Conservation (phyloP, 164 flowering plant species). For the Hamamelis virginiana region DNA sequence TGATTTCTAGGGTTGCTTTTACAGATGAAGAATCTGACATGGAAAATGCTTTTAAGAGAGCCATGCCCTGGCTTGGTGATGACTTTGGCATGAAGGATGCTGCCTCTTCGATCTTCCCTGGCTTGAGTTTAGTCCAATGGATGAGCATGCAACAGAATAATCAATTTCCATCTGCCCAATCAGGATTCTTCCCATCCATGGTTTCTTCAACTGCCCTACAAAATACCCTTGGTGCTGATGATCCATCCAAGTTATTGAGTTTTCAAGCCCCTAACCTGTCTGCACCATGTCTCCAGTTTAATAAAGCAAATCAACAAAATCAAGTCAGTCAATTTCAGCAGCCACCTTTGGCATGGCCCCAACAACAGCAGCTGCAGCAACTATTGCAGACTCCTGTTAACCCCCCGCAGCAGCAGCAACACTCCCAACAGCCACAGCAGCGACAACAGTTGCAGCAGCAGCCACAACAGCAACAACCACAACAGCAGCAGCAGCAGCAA, state of each 20-base stretch:
- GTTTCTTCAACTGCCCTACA: conserved; percentile 49
- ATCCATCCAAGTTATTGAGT: conserved; percentile 74
- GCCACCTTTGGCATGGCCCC: conserved; percentile 49
- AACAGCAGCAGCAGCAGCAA: conserved; percentile 20
- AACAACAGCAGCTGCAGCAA: conserved; percentile 60
- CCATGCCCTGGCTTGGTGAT: conserved; percentile 95
- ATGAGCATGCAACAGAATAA: conserved; percentile 93
- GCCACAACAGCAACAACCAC: conserved; percentile 35
- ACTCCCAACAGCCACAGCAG: conserved; percentile 25
- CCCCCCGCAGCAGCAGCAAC: conserved; percentile 44
- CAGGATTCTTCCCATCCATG: conserved; percentile 61
- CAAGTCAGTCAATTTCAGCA: conserved; percentile 55
- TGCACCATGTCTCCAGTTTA: conserved; percentile 50
- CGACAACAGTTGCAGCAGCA: conserved; percentile 34
- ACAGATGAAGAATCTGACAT: conserved; percentile 83
- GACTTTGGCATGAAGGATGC: conserved; percentile 78
- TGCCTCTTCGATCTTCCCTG: conserved; percentile 70
- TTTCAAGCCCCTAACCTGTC: conserved; percentile 64
- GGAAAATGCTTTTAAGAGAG: conserved; percentile 76
- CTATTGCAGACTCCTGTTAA: conserved; percentile 33
- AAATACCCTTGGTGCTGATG: conserved; percentile 49
- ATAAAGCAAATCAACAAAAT: conserved; percentile 50
- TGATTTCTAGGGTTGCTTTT: conserved; percentile 6
- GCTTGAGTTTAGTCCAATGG: conserved; percentile 91
- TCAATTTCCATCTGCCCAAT: conserved; percentile 62